These are phyloP conservation scores for Rhytidiadelphus loreus DNA, from an alignment of 225 moss, liverwort and hornwort genomes.

Conservation along the genomic window DNA sequence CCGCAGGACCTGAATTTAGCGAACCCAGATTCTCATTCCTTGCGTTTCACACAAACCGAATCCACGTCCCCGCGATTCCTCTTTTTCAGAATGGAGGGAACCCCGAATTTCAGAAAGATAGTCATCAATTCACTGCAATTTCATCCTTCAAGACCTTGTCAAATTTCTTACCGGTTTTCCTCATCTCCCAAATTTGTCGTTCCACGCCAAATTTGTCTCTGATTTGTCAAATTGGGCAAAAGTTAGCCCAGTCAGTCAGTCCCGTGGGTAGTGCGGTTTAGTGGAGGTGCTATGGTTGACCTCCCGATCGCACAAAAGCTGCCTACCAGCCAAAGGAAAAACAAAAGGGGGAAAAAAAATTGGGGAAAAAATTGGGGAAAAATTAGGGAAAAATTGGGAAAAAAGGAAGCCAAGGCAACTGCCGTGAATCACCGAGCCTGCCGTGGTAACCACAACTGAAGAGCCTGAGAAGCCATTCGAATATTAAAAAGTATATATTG, in stretches of 20 bases:
- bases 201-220: not conserved
- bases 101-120: not conserved
- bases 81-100: conserved; percentile 1
- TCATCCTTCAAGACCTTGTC: not conserved
- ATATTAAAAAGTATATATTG: not conserved
- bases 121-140: not conserved
- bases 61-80: not conserved
- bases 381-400: not conserved
- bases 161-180: not conserved
- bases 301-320: conserved; percentile 3
- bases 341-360: not conserved
- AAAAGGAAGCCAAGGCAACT: not conserved
- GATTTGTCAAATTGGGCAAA: not conserved
- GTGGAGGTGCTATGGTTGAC: conserved; percentile 8
- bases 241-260: not conserved
- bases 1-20: not conserved
- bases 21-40: not conserved
- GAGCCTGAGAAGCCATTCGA: not conserved
- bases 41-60: not conserved
- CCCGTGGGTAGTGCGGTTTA: not conserved
- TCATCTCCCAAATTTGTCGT: not conserved
- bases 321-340: not conserved
- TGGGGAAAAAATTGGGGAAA: not conserved
- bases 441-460: not conserved
- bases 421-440: not conserved